Base-by-base conservation (phyloP, 208 protist genomes). In the Leishmania tarentolae region DNA sequence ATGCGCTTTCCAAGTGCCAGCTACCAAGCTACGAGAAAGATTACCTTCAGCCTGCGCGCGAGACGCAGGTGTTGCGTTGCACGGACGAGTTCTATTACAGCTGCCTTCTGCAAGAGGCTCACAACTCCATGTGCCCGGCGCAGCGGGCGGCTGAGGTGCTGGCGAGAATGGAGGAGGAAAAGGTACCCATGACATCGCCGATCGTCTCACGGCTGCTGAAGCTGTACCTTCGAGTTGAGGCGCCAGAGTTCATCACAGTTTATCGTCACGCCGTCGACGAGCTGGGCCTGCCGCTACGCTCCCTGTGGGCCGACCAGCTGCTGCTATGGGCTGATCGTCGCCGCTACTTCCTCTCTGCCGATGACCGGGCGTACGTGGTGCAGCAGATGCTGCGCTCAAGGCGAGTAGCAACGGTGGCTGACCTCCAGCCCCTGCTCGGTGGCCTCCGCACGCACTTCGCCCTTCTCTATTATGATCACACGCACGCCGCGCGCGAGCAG, bases 301-400 rank as follows among this genome's bases (percentile, higher is more conserved):
- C 65, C n/a, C 74, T 87, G 46, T 96, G 93, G 91, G 85, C 93
- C 0, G 89, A 94, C 42, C 87, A 93, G 47, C 81, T 96, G 21
- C 52, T 96, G 13, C 81, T 95, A 35, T 96, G 93, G 91, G 93
- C 93, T 3, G 91, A 96, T 66, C 93, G 93, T n/a, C 91, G 91
- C 31, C 91, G 93, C 47, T 96, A 96, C 86, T 79, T 87, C n/a
- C 86, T 96, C 50, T 83, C 88, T 9, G 47, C 50, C 15, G 86
- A 88, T 40, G 86, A 96, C 11, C 86, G 93, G 0, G 83, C 65
- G 37, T 96, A 88, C 80, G 88, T 96, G 61, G 73, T 96, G n/a
- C 75, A 87, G 24, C 86, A 96, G 81, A 77, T 93, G 76, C 50
- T 82, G 56, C 73, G 80, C 44, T 66, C 81, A 46, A 53, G 86